These are phyloP conservation scores for Yarrowia sp. DNA, from an alignment of 805 yeast species.

Conservation along the genomic window DNA sequence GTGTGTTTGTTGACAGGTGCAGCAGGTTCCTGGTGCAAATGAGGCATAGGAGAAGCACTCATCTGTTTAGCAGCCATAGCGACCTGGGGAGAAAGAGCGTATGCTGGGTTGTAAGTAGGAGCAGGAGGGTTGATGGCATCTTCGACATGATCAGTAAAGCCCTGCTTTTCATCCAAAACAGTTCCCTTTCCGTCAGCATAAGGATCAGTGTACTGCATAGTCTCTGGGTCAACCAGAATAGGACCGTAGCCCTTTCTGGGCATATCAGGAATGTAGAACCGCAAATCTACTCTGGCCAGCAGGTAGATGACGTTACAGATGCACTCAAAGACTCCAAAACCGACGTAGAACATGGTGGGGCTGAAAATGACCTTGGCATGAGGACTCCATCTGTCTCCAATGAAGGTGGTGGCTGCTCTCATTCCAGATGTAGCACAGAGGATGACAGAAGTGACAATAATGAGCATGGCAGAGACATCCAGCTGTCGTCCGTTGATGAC, in stretches of 20 bases:
- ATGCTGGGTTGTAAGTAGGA: conserved; percentile 5
- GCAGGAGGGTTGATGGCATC: neutral
- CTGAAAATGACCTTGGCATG: conserved; percentile 3
- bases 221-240: conserved; percentile 3
- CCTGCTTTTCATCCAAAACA: conserved; percentile 1
- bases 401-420: conserved; percentile 10
- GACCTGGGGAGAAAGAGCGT: conserved; percentile 11
- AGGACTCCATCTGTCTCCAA: conserved; percentile 11
- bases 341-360: conserved; percentile 50
- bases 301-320: conserved; percentile 56
- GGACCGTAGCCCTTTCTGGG: conserved; percentile 39
- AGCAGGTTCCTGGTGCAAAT: neutral
- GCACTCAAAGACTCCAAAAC: conserved; percentile 67
- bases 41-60: neutral
- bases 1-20: conserved; percentile 5
- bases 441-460: neutral
- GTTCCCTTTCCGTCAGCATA: neutral
- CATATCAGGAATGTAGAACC: conserved; percentile 75
- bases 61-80: neutral
- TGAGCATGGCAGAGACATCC: neutral
- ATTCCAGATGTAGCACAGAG: conserved; percentile 1
- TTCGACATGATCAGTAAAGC: conserved; percentile 4
- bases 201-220: conserved; percentile 13
- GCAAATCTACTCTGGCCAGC: conserved; percentile 64
- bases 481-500: neutral